Evolutionary conservation across 768 basidiomycete species (phyloP), one percentile per base, ranked within the genome.

Genomic region (Xerocomus potaroensis): DNA sequence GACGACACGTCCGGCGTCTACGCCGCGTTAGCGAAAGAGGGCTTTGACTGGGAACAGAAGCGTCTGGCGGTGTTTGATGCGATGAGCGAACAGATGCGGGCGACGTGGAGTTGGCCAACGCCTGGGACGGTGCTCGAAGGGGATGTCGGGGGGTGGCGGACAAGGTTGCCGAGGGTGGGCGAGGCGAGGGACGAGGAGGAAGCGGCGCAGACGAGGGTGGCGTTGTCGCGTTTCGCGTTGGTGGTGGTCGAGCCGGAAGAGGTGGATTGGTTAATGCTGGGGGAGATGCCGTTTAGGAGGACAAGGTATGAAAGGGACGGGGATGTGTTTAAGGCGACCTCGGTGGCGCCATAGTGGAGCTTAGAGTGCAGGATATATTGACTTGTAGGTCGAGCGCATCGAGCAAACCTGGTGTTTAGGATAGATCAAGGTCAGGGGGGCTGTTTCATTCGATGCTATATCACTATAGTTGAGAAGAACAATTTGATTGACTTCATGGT

Each of bases 211-310:
- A 70, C 78, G 70, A 72, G 78, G 43, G 60, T 41, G 29, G 84
- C 89, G 26, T 62, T 85, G 49, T 53, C 63, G 8, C 86, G 87
- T 57, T 91, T 90, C 54, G 80, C 84, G 15, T 61, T 92, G 58
- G 55, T 91, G 33, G 61, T 89, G 10, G 68, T 92, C 24, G 88
- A 91, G 56, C 84, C 88, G 1, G 57, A 67, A 2, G 74, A 78
- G 44, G 79, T 91, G 27, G 91, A 93, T 60, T 78, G 77, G 66
- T 58, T 83, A 14, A 85, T 86, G 59, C 55, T 91, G 24, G 74
- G 68, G 0, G 69, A 73, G 16, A 47, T 67, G 19, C 85, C 84
- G 8, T 76, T 88, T 53, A 71, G 72, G 51, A 67, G 88, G 58
- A 80, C 78, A 22, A 60, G 65, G 43, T 88, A 79, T 46, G 72